Evolutionary conservation across 306 rosid species (phyloP).

Genomic region (Potentilla sterilis): DNA sequence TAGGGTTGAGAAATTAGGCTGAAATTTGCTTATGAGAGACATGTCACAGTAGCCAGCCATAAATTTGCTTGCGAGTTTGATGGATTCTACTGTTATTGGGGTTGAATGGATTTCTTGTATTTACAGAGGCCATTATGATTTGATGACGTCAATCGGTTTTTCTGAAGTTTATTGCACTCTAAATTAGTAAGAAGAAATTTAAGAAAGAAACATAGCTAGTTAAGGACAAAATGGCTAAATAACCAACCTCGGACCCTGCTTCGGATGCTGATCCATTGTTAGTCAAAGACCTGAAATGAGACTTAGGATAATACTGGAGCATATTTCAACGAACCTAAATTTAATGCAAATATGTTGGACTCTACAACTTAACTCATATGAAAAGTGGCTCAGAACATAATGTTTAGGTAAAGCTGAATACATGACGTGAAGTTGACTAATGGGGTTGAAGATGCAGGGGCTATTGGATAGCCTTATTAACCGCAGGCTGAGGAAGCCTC

Average conservation of each 20-base stretch:
- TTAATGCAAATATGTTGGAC: not conserved
- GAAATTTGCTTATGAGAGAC: not conserved
- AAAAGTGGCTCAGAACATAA: not conserved
- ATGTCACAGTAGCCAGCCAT: not conserved
- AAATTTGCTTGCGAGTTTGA: not conserved
- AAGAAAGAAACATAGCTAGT: not conserved
- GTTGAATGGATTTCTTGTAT: not conserved
- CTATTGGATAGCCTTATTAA: not conserved
- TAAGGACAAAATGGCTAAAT: not conserved
- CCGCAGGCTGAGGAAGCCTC: not conserved
- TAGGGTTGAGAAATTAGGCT: not conserved
- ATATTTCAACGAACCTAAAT: not conserved
- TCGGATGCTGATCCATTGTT: not conserved
- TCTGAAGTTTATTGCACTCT: not conserved
- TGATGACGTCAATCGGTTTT: not conserved
- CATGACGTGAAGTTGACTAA: not conserved
- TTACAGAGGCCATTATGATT: not conserved
- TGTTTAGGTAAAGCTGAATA: not conserved
- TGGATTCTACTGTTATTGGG: not conserved
- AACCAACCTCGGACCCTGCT: not conserved
- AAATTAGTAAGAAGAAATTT: not conserved
- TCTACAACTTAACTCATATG: not conserved
- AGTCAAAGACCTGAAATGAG: not conserved
- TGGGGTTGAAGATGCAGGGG: not conserved
- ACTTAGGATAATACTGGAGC: not conserved